Base-by-base conservation (phyloP, 257 asterid genomes). In the Gentiana dahurica region DNA sequence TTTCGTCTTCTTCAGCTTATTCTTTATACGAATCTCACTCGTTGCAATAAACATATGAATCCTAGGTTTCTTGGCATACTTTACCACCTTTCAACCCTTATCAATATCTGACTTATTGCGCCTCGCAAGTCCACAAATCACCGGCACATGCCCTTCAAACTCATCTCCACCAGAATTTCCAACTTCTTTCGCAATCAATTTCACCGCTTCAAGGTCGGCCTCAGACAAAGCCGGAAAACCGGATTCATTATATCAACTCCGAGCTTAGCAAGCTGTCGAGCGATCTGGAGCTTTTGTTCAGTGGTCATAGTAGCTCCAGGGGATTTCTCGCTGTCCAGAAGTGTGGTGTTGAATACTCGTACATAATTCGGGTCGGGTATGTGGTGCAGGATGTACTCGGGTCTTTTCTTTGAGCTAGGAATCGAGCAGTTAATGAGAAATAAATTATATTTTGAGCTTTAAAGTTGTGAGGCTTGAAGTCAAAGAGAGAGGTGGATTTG, bases 301-400 rank as follows among this genome's bases (percentile, higher is more conserved):
- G 86, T 79, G 50, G 97, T 91, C 93, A 91, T 88, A 53, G 97
- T 91, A 64, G 98, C 98, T 8, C 97, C 98, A 12, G 98, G 98
- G 5, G 98, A 91, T 73, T 91, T 97, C 62, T 91, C 98, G 35
- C 98, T 96, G 65, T 91, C 98, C 15, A 96, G 94, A 72, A 87
- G 88, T 3, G 98, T 91, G 53, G 98, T 91, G 66, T 91, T 97
- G 62, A 87, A 91, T 5, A 91, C 74, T 34, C 98, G 92, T 12
- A 91, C 92, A 49, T 91, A 91, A 5, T 81, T 85, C 1, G 98
- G 86, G 79, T 87, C 98, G 35, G 87, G 62, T 43, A 87, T 87
- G 66, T 65, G 93, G 67, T 74, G 67, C 9, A 97, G 98, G 47
- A 63, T 69, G 73, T 87, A 91, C 3, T 77, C 83, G 6, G 98